Conservation (phyloP, 176 grass and related monocot species). For the Thinopyrum elongatum region DNA sequence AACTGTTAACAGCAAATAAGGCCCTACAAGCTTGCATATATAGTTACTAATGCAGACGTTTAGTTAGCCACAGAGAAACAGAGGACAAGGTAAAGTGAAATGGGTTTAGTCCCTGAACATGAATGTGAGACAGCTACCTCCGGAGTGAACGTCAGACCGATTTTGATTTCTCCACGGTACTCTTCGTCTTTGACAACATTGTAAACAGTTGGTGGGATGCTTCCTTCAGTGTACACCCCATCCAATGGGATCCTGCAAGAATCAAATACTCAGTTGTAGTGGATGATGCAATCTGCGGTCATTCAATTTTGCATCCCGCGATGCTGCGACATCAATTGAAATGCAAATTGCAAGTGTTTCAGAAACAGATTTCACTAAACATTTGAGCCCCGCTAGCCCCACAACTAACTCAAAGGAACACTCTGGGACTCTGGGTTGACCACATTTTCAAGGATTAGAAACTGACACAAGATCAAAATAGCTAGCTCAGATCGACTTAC, state of each 20-base stretch:
- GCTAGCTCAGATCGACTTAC: conserved; percentile 37
- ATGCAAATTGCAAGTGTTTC: background rate
- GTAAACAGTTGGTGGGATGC: conserved; percentile 54
- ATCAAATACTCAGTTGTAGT: background rate
- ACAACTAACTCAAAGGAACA: background rate
- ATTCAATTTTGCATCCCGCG: background rate
- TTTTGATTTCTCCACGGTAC: conserved; percentile 79
- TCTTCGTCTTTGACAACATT: conserved; percentile 81
- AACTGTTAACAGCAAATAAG: background rate
- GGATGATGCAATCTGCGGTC: background rate
- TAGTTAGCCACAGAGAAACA: background rate
- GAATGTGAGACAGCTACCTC: conserved; percentile 45
- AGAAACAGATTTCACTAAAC: background rate
- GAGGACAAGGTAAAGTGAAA: background rate
- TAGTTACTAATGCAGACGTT: background rate
- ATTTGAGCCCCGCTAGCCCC: background rate
- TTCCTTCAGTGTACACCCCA: conserved; percentile 50
- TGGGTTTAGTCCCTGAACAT: background rate
- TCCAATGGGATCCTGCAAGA: conserved; percentile 57
- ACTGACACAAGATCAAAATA: background rate
- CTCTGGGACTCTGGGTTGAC: background rate
- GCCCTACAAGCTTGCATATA: background rate
- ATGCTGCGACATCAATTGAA: background rate
- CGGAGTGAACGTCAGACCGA: conserved; percentile 63
- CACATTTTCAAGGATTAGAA: background rate